Base-by-base conservation (phyloP, 805 yeast species). In the Pichia rugopelliculosa region DNA sequence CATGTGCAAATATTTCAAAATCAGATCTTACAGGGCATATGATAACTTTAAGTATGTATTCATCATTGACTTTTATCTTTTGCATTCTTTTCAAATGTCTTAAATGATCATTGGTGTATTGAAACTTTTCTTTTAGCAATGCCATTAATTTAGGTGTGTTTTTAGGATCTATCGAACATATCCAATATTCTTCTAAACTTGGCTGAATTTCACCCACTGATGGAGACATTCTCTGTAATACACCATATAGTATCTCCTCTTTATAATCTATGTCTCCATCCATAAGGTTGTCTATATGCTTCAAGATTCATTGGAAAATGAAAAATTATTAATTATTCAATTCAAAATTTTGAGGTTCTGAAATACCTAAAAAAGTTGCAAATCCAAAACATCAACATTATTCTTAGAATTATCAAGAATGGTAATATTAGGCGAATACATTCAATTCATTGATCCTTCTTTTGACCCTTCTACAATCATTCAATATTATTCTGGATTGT, bases 31-130 rank as follows among this genome's bases (percentile, higher is more conserved):
- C 57, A 15, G 81, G 70, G 56, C 85, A 79, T 17, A 80, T 42
- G 1, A 77, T 64, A n/a, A 76, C 71, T 22, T 48, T 55, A 2
- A 63, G 45, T 2, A 54, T 27, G 6, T 48, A 50, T 17, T 36
- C 52, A 15, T 52, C 52, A 3, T 22, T 27, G 22, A 38, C 39
- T 8, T 20, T 40, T 4, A 34, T 17, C 47, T 59, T 61, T n/a
- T 46, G 66, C 25, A 84, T 70, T 47, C 88, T 63, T 57, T 85
- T 85, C 21, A 84, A 59, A 57, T 79, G 81, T 17, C 59, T 55
- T 3, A 70, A 48, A 0, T 53, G 47, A 1, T 60, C 56, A 0
- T 64, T 56, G 15, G 69, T 71, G 1, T 56, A 51, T 13, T 43
- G 47, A 18, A 63, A 54, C 9, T 52, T 42, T 2, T 45, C 49